Evolutionary conservation across 306 rosid genomes (phyloP), one percentile per base, ranked within the genome.

Genomic region (Argentina anserina): DNA sequence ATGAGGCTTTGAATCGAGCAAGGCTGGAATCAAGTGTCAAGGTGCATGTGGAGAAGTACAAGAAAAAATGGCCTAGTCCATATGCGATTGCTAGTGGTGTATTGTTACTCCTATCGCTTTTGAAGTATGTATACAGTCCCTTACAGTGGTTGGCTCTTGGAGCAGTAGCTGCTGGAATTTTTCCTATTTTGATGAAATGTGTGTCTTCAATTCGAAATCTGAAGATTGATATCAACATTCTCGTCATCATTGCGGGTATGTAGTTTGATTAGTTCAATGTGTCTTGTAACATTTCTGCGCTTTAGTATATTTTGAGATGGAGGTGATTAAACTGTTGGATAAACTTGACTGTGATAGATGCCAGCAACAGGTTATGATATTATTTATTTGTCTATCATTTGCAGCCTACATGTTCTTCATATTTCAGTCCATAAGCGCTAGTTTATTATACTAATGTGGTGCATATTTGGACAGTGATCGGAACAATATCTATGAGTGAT

Each of bases 31-130:
- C 98, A 8, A 88, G 84, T 58, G 74, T 83, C 0, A 87, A 86
- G 79, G 75, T 81, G 18, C 62, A 84, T 67, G 98, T 97, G 17
- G 80, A 84, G 41, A 79, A 69, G 66, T 79, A 76, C 76, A 46
- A 73, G 69, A 81, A 81, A 25, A 86, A 70, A 79, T 91, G 92
- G 97, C 98, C 98, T 72, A 94, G 92, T 34, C 90, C 86, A 3
- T 88, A 80, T 17, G 87, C 98, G 43, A 3, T 91, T 13, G 88
- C 52, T 9, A 84, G 87, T 50, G 98, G 98, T 2, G 10, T 87
- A 0, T 41, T 91, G 33, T 91, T 94, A 21, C 9, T 79, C 43
- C 58, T 91, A 17, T 91, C 98, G 0, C 46, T 94, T 21, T 60
- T 94, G 3, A 89, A 88, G 47, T 94, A 33, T 52, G 87, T 77